Conservation (phyloP, 371 early-diverging fungal species). For the Rhizopus arrhizus region DNA sequence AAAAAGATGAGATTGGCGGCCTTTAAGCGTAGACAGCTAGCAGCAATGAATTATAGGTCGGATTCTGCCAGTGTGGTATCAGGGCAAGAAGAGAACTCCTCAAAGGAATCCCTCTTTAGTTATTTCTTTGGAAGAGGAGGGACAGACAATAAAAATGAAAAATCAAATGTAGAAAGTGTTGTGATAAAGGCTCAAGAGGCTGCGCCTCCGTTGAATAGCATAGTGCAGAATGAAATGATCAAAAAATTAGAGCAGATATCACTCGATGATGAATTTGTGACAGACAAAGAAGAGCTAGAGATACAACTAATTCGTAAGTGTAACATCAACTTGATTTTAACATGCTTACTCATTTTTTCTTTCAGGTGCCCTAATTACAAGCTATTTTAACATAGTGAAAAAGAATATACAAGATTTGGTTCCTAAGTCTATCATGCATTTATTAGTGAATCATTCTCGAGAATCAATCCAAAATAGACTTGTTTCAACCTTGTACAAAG, state of each 20-base stretch:
- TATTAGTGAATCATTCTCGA: slow-evolving; percentile 77
- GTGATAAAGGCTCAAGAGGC: too few species aligned
- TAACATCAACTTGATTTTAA: neutral
- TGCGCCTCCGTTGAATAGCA: neutral
- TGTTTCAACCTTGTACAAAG: slow-evolving; percentile 80
- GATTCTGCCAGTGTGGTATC: too few species aligned
- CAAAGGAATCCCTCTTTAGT: too few species aligned
- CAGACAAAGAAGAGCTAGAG: slow-evolving; percentile 80
- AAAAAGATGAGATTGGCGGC: too few species aligned
- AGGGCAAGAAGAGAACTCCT: too few species aligned
- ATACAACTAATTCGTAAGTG: slow-evolving; percentile 77
- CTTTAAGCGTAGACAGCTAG: neutral
- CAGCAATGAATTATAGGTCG: neutral
- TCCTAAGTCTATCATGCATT: slow-evolving; percentile 92
- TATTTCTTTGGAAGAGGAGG: too few species aligned
- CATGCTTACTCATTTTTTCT: neutral
- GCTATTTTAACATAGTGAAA: slow-evolving; percentile 85
- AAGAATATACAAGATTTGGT: slow-evolving; percentile 87
- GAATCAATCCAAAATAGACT: slow-evolving; percentile 81
- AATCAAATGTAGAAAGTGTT: too few species aligned
- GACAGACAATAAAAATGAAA: too few species aligned
- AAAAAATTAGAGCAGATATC: slow-evolving; percentile 4
- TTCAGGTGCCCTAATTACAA: slow-evolving; percentile 68
- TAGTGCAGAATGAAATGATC: slow-evolving; percentile 13
- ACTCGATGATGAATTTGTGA: neutral